Evolutionary conservation across 202 grass and related monocot species (phyloP).

Genomic region (Musa balbisiana): DNA sequence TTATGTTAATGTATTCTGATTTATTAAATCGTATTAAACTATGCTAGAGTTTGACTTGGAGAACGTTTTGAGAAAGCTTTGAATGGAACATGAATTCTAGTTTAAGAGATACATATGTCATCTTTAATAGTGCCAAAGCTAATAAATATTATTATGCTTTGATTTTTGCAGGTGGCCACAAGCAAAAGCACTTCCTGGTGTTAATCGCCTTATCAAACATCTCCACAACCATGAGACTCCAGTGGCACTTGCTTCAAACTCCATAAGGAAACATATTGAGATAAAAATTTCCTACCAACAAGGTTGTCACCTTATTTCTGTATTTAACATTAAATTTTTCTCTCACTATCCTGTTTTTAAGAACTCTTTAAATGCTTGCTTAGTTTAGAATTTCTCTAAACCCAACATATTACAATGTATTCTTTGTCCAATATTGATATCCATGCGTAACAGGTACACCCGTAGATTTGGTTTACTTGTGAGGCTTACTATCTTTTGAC

Average conservation of each 20-base stretch:
- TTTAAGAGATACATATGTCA: background rate
- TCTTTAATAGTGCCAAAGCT: background rate
- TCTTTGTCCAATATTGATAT: too few species aligned
- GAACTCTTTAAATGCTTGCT: too few species aligned
- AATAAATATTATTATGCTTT: background rate
- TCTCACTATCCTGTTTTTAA: too few species aligned
- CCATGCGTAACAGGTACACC: too few species aligned
- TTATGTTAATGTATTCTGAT: too few species aligned
- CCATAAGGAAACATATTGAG: conserved; percentile 63
- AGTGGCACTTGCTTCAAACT: conserved; percentile 81
- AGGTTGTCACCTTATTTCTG: conserved; percentile 28
- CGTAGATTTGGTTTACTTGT: too few species aligned
- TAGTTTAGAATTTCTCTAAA: too few species aligned
- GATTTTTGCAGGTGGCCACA: conserved; percentile 49
- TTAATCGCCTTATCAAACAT: conserved; percentile 63
- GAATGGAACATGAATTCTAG: background rate
- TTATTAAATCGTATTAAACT: too few species aligned
- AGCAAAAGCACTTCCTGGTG: conserved; percentile 57
- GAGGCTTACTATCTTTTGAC: too few species aligned
- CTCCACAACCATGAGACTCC: conserved; percentile 59
- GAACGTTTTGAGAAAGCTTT: too few species aligned
- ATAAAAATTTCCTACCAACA: conserved; percentile 45
- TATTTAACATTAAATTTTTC: background rate
- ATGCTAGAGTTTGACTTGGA: too few species aligned
- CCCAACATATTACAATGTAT: too few species aligned